Percentiles rank a stretch among this genome's conserved stretches.
phyloP scores from a whole-genome alignment of 306 rosid species.

The Hippophae gyantsensis region DNA sequence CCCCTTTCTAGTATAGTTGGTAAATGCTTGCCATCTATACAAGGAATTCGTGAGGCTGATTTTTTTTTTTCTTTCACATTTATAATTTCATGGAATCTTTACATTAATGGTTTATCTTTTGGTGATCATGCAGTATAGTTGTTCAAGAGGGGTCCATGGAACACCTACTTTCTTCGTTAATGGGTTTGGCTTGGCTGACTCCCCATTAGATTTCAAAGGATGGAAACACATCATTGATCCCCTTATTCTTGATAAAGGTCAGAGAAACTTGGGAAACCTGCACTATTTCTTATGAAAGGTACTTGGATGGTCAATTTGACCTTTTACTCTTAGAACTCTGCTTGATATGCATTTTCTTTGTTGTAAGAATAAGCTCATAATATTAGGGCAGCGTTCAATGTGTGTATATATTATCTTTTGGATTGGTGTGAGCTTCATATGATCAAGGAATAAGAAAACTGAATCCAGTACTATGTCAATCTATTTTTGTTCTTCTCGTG shows the following conservation, averaged over 20 bases:
- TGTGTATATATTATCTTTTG: background rate
- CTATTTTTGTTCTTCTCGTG: too few relatives aligned
- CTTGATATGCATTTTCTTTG: background rate
- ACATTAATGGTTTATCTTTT: conserved; percentile 8
- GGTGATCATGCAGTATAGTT: conserved; percentile 50
- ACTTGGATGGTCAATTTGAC: background rate
- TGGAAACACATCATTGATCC: conserved; percentile 71
- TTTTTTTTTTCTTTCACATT: background rate
- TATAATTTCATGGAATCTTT: background rate
- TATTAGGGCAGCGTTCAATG: background rate
- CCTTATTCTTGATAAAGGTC: conserved; percentile 24
- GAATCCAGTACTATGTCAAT: too few relatives aligned
- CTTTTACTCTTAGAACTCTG: conserved; percentile 1
- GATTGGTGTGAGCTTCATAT: too few relatives aligned
- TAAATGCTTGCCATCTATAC: background rate
- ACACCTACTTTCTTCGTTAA: conserved; percentile 82
- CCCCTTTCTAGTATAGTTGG: background rate
- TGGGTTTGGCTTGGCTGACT: conserved; percentile 66
- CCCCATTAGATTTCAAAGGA: conserved; percentile 27
- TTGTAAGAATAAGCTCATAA: conserved; percentile 9
- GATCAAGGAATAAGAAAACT: too few relatives aligned
- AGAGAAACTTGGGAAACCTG: conserved; percentile 16
- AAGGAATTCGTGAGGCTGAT: background rate
- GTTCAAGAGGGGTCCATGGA: conserved; percentile 74
- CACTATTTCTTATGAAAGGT: conserved; percentile 39